These are phyloP conservation scores for Kluyveromyces marxianus DNA, from an alignment of 1,139 yeast genomes.

Conservation along the genomic window DNA sequence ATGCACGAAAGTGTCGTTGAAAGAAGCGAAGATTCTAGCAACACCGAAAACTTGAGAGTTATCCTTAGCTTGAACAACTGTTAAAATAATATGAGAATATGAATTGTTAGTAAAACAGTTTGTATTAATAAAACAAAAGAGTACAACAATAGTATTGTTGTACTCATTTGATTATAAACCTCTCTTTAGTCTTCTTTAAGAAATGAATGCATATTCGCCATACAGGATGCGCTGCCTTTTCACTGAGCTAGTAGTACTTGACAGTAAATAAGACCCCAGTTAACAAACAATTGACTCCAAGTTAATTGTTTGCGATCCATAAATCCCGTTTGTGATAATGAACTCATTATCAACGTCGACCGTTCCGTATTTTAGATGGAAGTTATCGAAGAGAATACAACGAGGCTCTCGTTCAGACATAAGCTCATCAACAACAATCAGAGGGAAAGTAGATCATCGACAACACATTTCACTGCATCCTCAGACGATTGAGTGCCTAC, in stretches of 20 bases:
- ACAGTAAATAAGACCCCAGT: background rate
- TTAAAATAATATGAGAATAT: slow-evolving; percentile 4
- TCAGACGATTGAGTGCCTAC: too few species aligned
- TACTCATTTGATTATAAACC: background rate
- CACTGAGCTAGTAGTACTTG: too few species aligned
- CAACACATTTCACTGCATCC: too few species aligned
- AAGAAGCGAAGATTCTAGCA: slow-evolving; percentile 99
- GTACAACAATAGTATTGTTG: too few species aligned
- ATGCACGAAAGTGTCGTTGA: slow-evolving; percentile 99
- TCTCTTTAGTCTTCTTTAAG: slow-evolving; percentile 4
- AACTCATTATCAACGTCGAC: background rate
- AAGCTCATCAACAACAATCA: background rate
- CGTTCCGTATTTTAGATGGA: background rate
- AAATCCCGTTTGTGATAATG: background rate
- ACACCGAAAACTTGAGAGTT: slow-evolving; percentile 99
- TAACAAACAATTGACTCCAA: background rate
- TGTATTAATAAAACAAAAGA: background rate
- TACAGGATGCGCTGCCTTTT: background rate
- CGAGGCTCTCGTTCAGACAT: background rate
- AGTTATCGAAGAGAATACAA: too few species aligned
- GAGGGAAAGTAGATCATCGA: too few species aligned
- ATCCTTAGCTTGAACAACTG: slow-evolving; percentile 66
- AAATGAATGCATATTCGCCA: slow-evolving; percentile 4
- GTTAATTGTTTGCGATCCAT: background rate
- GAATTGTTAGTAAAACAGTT: slow-evolving; percentile 11